Base-by-base conservation (phyloP, 768 basidiomycete species). In the Hygrocybe coccinea region DNA sequence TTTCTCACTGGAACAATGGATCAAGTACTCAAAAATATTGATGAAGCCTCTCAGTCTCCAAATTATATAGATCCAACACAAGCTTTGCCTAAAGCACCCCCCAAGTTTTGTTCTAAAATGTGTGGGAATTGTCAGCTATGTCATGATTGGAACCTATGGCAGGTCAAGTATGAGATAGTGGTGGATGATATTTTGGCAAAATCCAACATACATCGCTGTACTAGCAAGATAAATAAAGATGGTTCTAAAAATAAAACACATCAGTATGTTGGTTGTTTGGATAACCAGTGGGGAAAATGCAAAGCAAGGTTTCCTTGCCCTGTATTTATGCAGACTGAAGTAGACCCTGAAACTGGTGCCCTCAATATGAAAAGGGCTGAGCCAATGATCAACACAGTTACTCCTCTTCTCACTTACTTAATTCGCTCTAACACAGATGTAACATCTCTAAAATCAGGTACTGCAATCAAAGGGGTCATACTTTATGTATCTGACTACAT, bases 301-400 rank as follows among this genome's bases (percentile, higher is more conserved):
- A 67, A 63, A 56, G 61, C 67, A 2, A 44, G 72, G 0, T 74
- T 74, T 66, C 74, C 74, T 10, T 44, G 71, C n/a, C 37, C 54
- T 1, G 47, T 61, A 2, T 50, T 53, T 34, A 5, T n/a, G 2
- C 17, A 61, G 4, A 71, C 71, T 8, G 15, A 36, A 14, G 56
- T 74, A 11, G 70, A 74, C 57, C 12, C 43, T 2, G 56, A 64
- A 5, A 64, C 58, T 19, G 71, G 70, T 14, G 52, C 57, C 14
- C 50, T 72, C 4, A 46, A 59, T 8, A 57, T 71, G 52, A 65
- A 66, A 54, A 69, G 74, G 53, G 33, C 37, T 10, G 70, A 74
- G 55, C 38, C 60, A 10, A 62, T 59, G 65, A 38, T 75, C 29
- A 29, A 29, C 29, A 29, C 29, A 29, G 29, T 29, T 29, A 29